A percentile compares a stretch with the other conserved stretches of the same genome.
Evolutionary conservation across 2,329 filamentous ascomycete genomes (phyloP).

Genomic region (Pseudomassariella vexata): DNA sequence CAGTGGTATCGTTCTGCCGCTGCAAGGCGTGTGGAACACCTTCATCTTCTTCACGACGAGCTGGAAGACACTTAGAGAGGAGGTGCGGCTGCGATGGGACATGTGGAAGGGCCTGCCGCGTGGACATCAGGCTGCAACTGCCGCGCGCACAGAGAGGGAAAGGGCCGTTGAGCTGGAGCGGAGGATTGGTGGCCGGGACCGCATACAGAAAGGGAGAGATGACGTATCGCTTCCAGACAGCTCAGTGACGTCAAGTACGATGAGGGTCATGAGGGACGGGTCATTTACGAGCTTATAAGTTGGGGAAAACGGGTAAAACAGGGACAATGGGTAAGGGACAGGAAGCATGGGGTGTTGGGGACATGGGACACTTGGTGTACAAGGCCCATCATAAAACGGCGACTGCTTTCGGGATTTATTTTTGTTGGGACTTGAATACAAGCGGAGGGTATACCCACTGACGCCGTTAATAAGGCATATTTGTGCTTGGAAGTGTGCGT

Average conservation of each 20-base stretch:
- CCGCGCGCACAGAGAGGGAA: conserved; percentile 19
- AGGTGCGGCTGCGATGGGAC: conserved; percentile 14
- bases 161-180: conserved; percentile 17
- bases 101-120: conserved; percentile 17
- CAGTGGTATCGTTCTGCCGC: conserved; percentile 65
- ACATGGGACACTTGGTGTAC: too few species aligned
- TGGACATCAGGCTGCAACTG: conserved; percentile 17
- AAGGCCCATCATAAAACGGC: too few species aligned
- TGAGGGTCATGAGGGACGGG: conserved; percentile 16
- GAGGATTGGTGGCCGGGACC: background rate
- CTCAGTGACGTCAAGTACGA: conserved; percentile 13
- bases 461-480: too few species aligned
- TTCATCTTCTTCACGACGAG: conserved; percentile 70
- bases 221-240: conserved; percentile 14
- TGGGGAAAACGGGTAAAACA: background rate
- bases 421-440: too few species aligned
- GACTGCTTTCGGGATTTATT: too few species aligned
- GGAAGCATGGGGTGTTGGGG: too few species aligned
- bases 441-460: too few species aligned
- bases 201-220: conserved; percentile 9
- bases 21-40: conserved; percentile 78
- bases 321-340: too few species aligned
- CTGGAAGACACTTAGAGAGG: conserved; percentile 34
- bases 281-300: conserved; percentile 12
- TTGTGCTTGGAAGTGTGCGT: too few species aligned